These are phyloP conservation scores for Teratosphaeria nubilosa DNA, from an alignment of 2,329 filamentous ascomycete genomes.

Conservation along the genomic window DNA sequence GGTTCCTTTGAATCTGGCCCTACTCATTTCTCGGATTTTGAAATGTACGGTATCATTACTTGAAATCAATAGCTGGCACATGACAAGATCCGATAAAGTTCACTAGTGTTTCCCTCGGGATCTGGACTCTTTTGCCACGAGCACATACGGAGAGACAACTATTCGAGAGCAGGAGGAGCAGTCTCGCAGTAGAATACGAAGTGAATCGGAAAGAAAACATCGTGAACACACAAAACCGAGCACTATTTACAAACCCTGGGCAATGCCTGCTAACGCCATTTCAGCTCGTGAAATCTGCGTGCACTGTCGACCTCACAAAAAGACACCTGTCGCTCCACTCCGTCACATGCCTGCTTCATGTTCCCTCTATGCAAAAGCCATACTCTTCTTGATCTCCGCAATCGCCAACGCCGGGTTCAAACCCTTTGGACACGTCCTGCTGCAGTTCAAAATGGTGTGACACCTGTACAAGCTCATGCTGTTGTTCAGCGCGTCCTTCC, in stretches of 20 bases:
- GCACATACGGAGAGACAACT: neutral
- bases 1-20: too few species aligned
- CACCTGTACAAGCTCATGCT: conserved; percentile 98
- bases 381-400: conserved; percentile 96
- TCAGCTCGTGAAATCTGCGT: too few species aligned
- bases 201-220: neutral
- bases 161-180: too few species aligned
- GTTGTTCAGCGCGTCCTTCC: conserved; percentile 89
- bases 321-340: neutral
- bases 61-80: too few species aligned
- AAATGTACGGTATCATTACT: too few species aligned
- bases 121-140: neutral
- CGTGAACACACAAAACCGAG: neutral
- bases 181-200: too few species aligned
- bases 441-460: conserved; percentile 99
- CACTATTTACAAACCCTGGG: neutral
- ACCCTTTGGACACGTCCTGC: conserved; percentile 94
- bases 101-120: neutral
- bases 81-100: neutral
- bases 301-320: too few species aligned
- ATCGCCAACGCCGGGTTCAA: conserved; percentile 92
- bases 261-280: neutral
- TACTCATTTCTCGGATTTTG: too few species aligned
- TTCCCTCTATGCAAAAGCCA: conserved; percentile 46
- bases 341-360: neutral